phyloP scores from a whole-genome alignment of 352 stramenopile genomes.

The Aphanomyces invadans region DNA sequence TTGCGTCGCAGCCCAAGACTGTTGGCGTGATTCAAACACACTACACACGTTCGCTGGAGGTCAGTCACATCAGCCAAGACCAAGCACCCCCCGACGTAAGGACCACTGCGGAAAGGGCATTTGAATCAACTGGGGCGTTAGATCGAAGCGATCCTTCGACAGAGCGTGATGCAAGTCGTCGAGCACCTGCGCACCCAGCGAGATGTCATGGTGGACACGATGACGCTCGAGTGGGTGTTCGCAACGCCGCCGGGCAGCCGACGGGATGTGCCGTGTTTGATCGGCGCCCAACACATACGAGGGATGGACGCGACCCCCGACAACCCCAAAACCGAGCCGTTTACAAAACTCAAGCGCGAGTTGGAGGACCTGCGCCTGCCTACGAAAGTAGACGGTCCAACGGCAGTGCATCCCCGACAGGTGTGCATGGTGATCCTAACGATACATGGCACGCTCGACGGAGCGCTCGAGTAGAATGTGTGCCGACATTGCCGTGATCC shows the following conservation, averaged over 20 bases:
- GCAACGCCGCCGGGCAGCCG: background rate
- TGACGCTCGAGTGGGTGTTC: slow-evolving; percentile 6
- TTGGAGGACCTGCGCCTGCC: slow-evolving; percentile 8
- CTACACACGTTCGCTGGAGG: background rate
- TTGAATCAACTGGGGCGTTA: too few species aligned
- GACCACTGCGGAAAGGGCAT: too few species aligned
- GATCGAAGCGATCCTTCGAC: slow-evolving; percentile 7
- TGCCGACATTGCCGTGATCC: slow-evolving; percentile 33
- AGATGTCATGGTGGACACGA: background rate
- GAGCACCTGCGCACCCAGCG: background rate
- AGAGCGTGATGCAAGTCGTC: background rate
- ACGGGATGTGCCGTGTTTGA: slow-evolving; percentile 15
- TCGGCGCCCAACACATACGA: slow-evolving; percentile 22
- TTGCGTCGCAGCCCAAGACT: background rate
- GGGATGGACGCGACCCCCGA: background rate
- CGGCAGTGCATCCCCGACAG: background rate
- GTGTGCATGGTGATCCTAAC: background rate
- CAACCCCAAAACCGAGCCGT: background rate
- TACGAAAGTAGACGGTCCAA: background rate
- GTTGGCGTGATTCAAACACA: background rate
- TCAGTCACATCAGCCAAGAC: background rate
- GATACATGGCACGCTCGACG: too few species aligned
- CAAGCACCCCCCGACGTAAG: background rate
- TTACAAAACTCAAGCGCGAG: background rate
- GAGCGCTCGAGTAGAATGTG: too few species aligned